phyloP scores from a whole-genome alignment of 2,329 filamentous ascomycete species.

The Curvularia spicifera region DNA sequence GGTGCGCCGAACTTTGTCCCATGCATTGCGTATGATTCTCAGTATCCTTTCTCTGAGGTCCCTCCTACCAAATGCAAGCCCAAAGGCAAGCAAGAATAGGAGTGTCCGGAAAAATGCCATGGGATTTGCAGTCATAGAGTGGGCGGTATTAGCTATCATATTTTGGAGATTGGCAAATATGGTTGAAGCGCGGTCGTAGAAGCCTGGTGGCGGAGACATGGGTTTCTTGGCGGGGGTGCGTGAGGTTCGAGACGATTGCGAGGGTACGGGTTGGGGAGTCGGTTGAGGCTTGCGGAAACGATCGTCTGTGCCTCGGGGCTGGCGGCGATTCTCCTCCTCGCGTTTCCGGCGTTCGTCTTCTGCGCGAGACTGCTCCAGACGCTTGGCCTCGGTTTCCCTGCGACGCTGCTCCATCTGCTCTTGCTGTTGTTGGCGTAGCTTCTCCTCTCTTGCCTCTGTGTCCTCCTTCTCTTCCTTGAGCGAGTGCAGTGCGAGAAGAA shows the following conservation, averaged over 20 bases:
- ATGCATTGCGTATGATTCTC: slow-evolving; percentile 70
- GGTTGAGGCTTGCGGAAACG: slow-evolving; percentile 36
- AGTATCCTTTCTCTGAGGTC: slow-evolving; percentile 77
- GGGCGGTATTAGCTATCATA: slow-evolving; percentile 58
- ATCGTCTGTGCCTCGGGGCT: slow-evolving; percentile 44
- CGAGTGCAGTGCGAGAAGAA: slow-evolving; percentile 82
- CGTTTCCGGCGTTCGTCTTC: slow-evolving; percentile 52
- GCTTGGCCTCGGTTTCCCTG: slow-evolving; percentile 48
- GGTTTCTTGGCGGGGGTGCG: slow-evolving; percentile 43
- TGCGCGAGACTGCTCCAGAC: slow-evolving; percentile 50
- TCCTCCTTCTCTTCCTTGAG: slow-evolving; percentile 83
- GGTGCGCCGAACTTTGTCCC: slow-evolving; percentile 82
- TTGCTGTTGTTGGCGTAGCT: slow-evolving; percentile 67
- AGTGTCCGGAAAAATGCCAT: slow-evolving; percentile 67
- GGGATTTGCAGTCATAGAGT: slow-evolving; percentile 61
- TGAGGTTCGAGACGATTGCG: slow-evolving; percentile 39
- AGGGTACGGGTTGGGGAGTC: slow-evolving; percentile 26
- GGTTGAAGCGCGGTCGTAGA: slow-evolving; percentile 53
- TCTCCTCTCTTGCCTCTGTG: slow-evolving; percentile 67
- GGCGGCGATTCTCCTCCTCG: slow-evolving; percentile 47
- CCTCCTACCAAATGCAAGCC: slow-evolving; percentile 76
- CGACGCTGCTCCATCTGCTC: slow-evolving; percentile 61
- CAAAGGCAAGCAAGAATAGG: slow-evolving; percentile 78
- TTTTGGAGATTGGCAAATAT: slow-evolving; percentile 57
- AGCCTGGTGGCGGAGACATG: slow-evolving; percentile 41